Percentiles rank a stretch among this genome's conserved stretches.
These are phyloP conservation scores for Elsinoe necatrix DNA, from an alignment of 2,329 filamentous ascomycete species.

Conservation along the genomic window DNA sequence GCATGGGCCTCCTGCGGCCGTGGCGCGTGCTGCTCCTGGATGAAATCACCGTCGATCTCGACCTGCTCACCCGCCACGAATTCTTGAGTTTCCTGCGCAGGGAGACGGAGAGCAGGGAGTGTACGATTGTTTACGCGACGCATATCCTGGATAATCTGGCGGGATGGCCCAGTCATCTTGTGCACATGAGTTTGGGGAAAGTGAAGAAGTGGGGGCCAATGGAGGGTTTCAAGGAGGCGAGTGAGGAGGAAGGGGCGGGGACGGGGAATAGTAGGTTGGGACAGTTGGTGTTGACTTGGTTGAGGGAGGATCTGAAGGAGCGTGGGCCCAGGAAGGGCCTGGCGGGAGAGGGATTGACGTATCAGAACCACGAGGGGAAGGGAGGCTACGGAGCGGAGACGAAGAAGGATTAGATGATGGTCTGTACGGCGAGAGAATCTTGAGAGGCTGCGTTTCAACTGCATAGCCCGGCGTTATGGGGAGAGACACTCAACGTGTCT, in stretches of 20 bases:
- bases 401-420: constrained; percentile 19
- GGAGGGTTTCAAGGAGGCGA: constrained; percentile 54
- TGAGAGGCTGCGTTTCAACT: constrained; percentile 13
- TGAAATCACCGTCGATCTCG: constrained; percentile 94
- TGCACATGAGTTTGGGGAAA: constrained; percentile 85
- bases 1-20: constrained; percentile 86
- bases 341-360: constrained; percentile 57
- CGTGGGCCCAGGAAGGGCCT: constrained; percentile 64
- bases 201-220: constrained; percentile 80
- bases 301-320: constrained; percentile 68
- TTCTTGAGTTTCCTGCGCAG: constrained; percentile 79
- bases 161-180: constrained; percentile 88
- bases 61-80: constrained; percentile 73
- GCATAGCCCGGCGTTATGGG: constrained; percentile 12
- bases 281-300: constrained; percentile 79
- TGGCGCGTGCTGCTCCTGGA: constrained; percentile 89
- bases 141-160: constrained; percentile 95
- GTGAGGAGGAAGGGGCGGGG: constrained; percentile 38
- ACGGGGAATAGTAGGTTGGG: constrained; percentile 76
- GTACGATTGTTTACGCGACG: constrained; percentile 94
- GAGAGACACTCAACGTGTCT: constrained; percentile 13
- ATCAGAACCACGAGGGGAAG: constrained; percentile 48
- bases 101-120: constrained; percentile 73
- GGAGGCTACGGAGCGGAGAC: constrained; percentile 58
- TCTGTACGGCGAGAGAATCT: background rate